Evolutionary conservation across 1,284 basidiomycete species (phyloP), one percentile per base, ranked within the genome.

Genomic region (Tremellales sp.): DNA sequence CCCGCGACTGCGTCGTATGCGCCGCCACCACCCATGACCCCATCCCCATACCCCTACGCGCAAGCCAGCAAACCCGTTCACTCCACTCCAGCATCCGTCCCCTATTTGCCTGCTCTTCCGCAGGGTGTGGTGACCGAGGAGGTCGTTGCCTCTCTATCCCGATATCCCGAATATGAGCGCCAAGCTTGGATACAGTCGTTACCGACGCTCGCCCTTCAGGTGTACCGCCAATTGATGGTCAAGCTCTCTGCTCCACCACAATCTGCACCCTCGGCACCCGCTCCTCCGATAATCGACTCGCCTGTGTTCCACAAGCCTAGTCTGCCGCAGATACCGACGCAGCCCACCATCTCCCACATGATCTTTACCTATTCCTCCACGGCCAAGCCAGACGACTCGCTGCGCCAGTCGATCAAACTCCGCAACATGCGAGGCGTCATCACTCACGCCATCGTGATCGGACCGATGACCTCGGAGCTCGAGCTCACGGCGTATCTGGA

Each of bases 71-170:
- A 19, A 37, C 13, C 43, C 43, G 2, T 21, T 33, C 16, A 27
- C 45, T 4, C 9, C 42, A 18, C 7, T 32, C 43, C 34, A 26
- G 26, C 43, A 26, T 28, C 13, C 14, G 44, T 19, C 3, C 32
- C 51, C 5, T 66, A 58, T 49, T 57, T 65, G 10, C 63, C 65
- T 3, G 60, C 65, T 16, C 50, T 72, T 14, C 69, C 67, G 0
- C 59, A 52, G 12, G 65, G 67, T 9, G 56, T 66, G 19, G 65
- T 71, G 13, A 69, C 63, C 3, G 68, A 68, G 34, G 68, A 70
- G 28, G 56, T 72, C 7, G 70, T 71, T 0, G 56, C 64, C 10
- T 61, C 58, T 1, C 54, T 72, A 3, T 50, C 56, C 19, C 58
- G 63, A 42, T 72, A 72, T 47, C 63, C 67, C 3, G 36, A 48